Percentiles rank a stretch among this genome's conserved stretches.
Conservation (phyloP, 1,139 yeast species). For the Pichia cactophila region DNA sequence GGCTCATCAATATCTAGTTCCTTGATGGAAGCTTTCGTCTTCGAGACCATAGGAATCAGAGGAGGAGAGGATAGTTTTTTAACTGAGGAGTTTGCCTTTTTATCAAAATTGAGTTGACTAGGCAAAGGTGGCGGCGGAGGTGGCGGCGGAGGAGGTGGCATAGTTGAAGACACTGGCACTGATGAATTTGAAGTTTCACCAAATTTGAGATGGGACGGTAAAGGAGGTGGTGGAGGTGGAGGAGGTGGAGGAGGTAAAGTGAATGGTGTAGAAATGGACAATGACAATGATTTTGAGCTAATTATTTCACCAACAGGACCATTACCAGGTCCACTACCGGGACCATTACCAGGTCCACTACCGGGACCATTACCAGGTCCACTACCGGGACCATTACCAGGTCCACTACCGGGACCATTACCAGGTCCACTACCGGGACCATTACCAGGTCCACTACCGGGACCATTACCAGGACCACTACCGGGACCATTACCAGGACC, state of each 20-base stretch:
- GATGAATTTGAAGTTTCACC: too few species aligned
- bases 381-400: conserved; percentile 5
- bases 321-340: neutral
- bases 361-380: conserved; percentile 7
- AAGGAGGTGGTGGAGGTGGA: neutral
- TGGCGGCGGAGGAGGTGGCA: conserved; percentile 2
- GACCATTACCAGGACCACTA: conserved; percentile 1
- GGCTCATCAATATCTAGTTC: neutral
- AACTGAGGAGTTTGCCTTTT: neutral
- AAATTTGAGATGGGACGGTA: too few species aligned
- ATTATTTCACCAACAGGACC: neutral
- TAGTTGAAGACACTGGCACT: neutral
- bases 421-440: conserved; percentile 6
- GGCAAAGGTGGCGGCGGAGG: conserved; percentile 4
- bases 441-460: conserved; percentile 1
- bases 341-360: conserved; percentile 1
- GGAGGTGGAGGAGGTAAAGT: neutral
- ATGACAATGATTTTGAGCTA: too few species aligned
- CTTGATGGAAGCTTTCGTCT: neutral
- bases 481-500: neutral
- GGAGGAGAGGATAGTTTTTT: neutral
- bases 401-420: conserved; percentile 7
- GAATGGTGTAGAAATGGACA: neutral
- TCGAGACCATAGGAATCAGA: neutral
- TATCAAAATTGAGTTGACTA: neutral